These are phyloP conservation scores for Crucibulum laeve DNA, from an alignment of 768 basidiomycete genomes.

Conservation along the genomic window DNA sequence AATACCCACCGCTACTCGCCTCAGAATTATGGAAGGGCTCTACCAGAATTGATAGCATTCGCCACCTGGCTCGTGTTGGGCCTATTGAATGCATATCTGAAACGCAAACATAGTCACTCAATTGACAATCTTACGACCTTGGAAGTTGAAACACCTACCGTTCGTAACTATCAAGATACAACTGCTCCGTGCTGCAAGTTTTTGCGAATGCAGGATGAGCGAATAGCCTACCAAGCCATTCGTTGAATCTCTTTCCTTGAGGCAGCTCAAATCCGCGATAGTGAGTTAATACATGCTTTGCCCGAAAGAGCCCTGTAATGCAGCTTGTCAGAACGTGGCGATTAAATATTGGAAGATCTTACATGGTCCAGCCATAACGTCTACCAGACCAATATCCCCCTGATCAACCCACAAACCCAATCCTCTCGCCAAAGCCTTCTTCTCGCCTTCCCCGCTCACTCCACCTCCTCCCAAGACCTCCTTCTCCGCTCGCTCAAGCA, in stretches of 20 bases:
- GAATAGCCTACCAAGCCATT: conserved; percentile 51
- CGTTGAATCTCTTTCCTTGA: conserved; percentile 38
- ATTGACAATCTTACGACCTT: not conserved
- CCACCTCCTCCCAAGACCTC: conserved; percentile 38
- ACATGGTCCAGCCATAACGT: conserved; percentile 74
- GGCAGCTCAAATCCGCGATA: conserved; percentile 67
- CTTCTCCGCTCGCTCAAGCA: conserved; percentile 54
- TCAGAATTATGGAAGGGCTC: conserved; percentile 53
- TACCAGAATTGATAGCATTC: conserved; percentile 68
- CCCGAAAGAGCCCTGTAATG: conserved; percentile 62
- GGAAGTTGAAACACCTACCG: conserved; percentile 30
- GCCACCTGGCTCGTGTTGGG: conserved; percentile 77
- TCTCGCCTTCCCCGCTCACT: conserved; percentile 33
- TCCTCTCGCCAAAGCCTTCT: conserved; percentile 28
- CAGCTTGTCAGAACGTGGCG: conserved; percentile 1
- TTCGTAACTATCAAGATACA: conserved; percentile 73
- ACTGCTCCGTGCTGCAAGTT: conserved; percentile 63
- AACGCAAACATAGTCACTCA: conserved; percentile 1
- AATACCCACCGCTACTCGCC: no score
- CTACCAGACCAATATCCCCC: conserved; percentile 51
- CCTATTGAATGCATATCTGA: conserved; percentile 71
- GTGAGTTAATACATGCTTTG: conserved; percentile 56
- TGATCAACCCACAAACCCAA: conserved; percentile 59
- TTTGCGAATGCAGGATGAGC: conserved; percentile 58
- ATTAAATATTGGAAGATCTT: conserved; percentile 12